Conservation (phyloP, 129 eudicot species). For the Dittrichia graveolens region DNA sequence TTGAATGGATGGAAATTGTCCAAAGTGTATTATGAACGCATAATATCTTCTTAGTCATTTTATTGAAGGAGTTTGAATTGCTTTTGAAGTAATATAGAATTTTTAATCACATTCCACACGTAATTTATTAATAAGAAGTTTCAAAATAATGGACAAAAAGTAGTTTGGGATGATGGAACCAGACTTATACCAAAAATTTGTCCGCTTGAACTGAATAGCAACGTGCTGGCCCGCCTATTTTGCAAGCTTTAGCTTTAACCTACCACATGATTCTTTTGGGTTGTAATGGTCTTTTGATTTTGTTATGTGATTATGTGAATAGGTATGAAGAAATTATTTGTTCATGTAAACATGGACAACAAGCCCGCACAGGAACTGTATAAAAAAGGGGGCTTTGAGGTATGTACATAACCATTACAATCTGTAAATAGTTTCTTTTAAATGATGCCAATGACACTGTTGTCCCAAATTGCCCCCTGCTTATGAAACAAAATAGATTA, state of each 20-base stretch:
- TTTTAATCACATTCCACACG: not conserved
- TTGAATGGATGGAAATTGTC: not conserved
- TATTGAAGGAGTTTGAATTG: not conserved
- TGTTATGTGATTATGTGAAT: constrained; percentile 14
- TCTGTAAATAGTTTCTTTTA: not conserved
- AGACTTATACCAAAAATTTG: too few species aligned
- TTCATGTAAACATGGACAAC: constrained; percentile 77
- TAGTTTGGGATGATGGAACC: not conserved
- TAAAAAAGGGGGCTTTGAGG: constrained; percentile 71
- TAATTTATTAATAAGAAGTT: not conserved
- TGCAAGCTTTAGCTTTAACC: constrained; percentile 2
- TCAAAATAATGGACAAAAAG: not conserved
- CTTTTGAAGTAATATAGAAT: not conserved
- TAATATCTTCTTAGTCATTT: not conserved
- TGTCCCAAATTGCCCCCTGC: not conserved
- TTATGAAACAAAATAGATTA: not conserved
- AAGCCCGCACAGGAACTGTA: constrained; percentile 76
- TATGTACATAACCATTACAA: constrained; percentile 24
- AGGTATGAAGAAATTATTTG: constrained; percentile 80
- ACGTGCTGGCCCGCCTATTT: not conserved
- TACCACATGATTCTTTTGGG: constrained; percentile 4
- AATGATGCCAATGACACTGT: not conserved
- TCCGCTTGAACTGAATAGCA: too few species aligned
- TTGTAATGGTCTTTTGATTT: constrained; percentile 4
- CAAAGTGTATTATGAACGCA: not conserved